Conservation (phyloP, 2,329 filamentous ascomycete species). For the Alternaria panax region DNA sequence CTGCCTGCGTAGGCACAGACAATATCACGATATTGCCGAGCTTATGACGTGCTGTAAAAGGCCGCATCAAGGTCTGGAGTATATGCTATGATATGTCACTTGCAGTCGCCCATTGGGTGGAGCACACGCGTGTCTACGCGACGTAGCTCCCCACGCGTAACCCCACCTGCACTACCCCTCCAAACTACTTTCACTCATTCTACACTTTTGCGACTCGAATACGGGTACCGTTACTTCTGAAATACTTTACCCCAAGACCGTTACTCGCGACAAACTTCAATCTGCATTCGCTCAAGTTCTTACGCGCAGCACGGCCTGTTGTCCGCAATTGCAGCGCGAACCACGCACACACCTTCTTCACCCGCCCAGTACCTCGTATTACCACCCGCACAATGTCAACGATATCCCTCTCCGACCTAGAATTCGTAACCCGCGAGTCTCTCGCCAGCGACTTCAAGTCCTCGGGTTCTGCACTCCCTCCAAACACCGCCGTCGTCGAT, state of each 20-base stretch:
- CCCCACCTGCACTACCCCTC: neutral
- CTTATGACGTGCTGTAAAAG: neutral
- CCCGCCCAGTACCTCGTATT: neutral
- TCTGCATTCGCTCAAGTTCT: neutral
- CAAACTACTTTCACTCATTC: neutral
- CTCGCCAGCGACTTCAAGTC: slow-evolving; percentile 62
- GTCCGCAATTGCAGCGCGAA: too few relatives aligned
- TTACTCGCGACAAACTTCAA: neutral
- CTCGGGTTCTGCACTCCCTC: slow-evolving; percentile 70
- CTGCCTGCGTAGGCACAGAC: neutral
- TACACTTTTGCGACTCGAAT: neutral
- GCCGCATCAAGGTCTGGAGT: neutral
- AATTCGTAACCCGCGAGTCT: slow-evolving; percentile 70
- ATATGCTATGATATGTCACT: slow-evolving; percentile 1
- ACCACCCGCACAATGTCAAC: slow-evolving; percentile 41
- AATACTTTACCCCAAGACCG: neutral
- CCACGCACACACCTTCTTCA: neutral
- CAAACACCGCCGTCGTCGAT: slow-evolving; percentile 63
- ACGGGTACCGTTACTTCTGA: slow-evolving; percentile 2
- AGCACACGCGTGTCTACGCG: slow-evolving; percentile 1
- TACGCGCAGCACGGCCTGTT: neutral
- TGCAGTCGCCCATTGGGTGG: neutral
- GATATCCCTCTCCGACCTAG: slow-evolving; percentile 67
- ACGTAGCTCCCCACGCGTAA: slow-evolving; percentile 1
- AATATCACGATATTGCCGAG: neutral